Evolutionary conservation across 2,329 filamentous ascomycete species (phyloP).

Genomic region (Pleomassaria siparia): DNA sequence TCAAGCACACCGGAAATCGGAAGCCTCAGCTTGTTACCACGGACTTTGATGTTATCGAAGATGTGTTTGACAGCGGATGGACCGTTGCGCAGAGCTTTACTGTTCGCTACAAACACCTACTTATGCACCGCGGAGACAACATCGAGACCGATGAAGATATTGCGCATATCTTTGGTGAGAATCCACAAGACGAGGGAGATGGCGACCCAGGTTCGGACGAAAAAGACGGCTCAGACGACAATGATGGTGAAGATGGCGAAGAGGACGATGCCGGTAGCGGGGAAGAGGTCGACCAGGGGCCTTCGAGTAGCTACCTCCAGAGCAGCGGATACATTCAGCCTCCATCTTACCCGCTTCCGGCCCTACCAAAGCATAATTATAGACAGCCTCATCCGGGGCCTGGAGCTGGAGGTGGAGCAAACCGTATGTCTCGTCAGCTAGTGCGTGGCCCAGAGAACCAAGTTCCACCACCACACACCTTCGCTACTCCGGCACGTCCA

Average conservation of each 20-base stretch:
- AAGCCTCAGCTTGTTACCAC: slow-evolving; percentile 37
- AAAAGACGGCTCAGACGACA: slow-evolving; percentile 6
- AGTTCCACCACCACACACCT: background rate
- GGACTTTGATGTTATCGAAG: slow-evolving; percentile 38
- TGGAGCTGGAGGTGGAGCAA: background rate
- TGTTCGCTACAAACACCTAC: slow-evolving; percentile 35
- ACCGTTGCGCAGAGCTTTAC: slow-evolving; percentile 22
- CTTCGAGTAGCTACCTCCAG: slow-evolving; percentile 7
- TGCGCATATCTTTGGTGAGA: slow-evolving; percentile 20
- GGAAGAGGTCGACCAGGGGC: background rate
- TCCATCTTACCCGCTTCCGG: slow-evolving; percentile 3
- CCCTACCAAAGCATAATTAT: background rate
- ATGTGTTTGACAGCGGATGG: slow-evolving; percentile 31
- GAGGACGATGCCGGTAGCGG: slow-evolving; percentile 1
- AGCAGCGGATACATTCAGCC: slow-evolving; percentile 12
- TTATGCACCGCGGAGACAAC: slow-evolving; percentile 18
- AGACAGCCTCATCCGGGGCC: background rate
- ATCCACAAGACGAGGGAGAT: slow-evolving; percentile 5
- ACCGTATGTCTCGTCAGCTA: slow-evolving; percentile 5
- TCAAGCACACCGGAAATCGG: slow-evolving; percentile 32
- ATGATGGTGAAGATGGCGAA: slow-evolving; percentile 5
- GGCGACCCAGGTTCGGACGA: slow-evolving; percentile 5
- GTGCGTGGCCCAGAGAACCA: slow-evolving; percentile 1
- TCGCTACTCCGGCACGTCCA: background rate
- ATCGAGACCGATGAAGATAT: slow-evolving; percentile 23